A percentile compares a stretch with the other conserved stretches of the same genome.
Evolutionary conservation across 495 filamentous ascomycete genomes (phyloP).

Genomic region (Aspergillus panamensis): DNA sequence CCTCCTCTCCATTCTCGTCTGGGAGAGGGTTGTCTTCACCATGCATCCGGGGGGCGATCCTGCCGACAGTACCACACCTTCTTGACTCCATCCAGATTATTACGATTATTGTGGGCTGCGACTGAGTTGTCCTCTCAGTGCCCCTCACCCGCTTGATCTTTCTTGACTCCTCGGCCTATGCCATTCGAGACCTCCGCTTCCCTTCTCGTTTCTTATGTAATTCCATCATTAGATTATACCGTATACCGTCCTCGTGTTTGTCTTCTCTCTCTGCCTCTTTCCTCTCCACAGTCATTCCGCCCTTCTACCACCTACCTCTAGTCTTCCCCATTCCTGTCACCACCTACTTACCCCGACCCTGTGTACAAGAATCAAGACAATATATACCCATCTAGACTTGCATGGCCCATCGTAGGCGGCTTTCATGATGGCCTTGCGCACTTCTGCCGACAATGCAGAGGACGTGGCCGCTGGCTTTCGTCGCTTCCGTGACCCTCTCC

Average conservation of each 20-base stretch:
- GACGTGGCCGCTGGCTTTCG: constrained; percentile 52
- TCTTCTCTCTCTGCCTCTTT: background rate
- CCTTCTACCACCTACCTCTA: background rate
- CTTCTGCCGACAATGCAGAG: constrained; percentile 48
- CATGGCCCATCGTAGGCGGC: constrained; percentile 18
- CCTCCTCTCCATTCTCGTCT: background rate
- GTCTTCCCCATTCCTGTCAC: background rate
- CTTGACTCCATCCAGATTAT: constrained; percentile 11
- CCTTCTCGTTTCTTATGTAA: constrained; percentile 6
- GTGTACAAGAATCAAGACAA: constrained; percentile 1
- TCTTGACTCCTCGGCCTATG: constrained; percentile 6
- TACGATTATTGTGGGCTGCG: constrained; percentile 15
- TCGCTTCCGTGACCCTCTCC: constrained; percentile 49
- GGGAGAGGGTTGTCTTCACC: constrained; percentile 15
- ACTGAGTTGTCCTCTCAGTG: constrained; percentile 22
- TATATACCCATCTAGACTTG: constrained; percentile 13
- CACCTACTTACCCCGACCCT: background rate
- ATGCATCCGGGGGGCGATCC: constrained; percentile 21
- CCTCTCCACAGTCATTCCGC: background rate
- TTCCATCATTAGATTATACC: background rate
- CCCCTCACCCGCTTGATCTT: constrained; percentile 17
- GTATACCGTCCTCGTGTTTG: background rate
- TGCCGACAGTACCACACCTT: constrained; percentile 16
- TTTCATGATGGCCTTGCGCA: constrained; percentile 44
- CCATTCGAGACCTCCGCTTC: constrained; percentile 1